Conservation (phyloP, 768 basidiomycete species). For the Pulveroboletus frians region DNA sequence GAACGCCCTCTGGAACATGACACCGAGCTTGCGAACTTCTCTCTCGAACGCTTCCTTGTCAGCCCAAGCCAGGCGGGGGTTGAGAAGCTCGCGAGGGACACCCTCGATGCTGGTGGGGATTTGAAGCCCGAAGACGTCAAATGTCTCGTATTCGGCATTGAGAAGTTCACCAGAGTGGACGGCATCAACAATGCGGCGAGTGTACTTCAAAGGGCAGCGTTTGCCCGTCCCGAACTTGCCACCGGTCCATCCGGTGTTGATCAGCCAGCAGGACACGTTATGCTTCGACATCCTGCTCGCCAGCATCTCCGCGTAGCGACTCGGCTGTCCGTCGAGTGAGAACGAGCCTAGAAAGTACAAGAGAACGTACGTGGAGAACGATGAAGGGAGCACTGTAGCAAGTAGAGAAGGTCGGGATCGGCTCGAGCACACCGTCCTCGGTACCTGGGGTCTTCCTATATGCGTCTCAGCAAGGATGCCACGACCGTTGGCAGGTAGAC, state of each 20-base stretch:
- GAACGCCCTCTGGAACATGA: slow-evolving; percentile 95
- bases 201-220: slow-evolving; percentile 94
- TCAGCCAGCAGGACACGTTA: slow-evolving; percentile 92
- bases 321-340: slow-evolving; percentile 47
- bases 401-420: slow-evolving; percentile 98
- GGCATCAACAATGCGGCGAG: slow-evolving; percentile 93
- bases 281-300: slow-evolving; percentile 88
- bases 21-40: slow-evolving; percentile 81
- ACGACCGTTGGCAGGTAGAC: slow-evolving; percentile 20
- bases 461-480: slow-evolving; percentile 6
- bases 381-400: slow-evolving; percentile 99
- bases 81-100: slow-evolving; percentile 86
- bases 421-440: slow-evolving; percentile 96
- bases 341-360: neutral
- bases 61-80: slow-evolving; percentile 83
- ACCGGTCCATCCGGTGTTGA: slow-evolving; percentile 98
- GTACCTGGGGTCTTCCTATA: slow-evolving; percentile 94
- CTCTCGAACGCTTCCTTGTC: slow-evolving; percentile 86
- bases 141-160: slow-evolving; percentile 81
- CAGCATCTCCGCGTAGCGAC: slow-evolving; percentile 95
- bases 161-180: slow-evolving; percentile 92
- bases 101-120: slow-evolving; percentile 81
- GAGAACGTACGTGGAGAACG: slow-evolving; percentile 72
- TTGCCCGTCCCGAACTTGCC: slow-evolving; percentile 91
- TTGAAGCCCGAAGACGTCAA: slow-evolving; percentile 75